Conservation (phyloP, 1,284 basidiomycete species). For the Mycosarcoma mackinlayi region DNA sequence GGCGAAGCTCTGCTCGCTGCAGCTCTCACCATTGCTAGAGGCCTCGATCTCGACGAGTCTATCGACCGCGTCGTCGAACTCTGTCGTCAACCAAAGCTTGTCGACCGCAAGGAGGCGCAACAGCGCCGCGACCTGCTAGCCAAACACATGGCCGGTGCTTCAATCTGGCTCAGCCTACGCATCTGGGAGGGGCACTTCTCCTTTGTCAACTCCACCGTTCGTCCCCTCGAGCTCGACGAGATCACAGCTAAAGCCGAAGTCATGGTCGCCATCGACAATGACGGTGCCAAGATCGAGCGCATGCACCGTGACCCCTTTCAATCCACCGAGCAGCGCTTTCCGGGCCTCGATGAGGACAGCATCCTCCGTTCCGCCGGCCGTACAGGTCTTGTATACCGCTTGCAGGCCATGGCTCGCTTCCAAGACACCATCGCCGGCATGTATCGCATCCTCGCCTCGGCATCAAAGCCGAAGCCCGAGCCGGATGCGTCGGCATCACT, state of each 20-base stretch:
- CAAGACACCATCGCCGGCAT: conserved; percentile 39
- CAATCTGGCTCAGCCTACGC: conserved; percentile 45
- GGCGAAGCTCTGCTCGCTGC: conserved; percentile 43
- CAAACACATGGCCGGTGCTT: conserved; percentile 34
- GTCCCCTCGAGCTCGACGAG: conserved; percentile 33
- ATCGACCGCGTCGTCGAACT: conserved; percentile 30
- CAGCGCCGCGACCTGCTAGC: conserved; percentile 18
- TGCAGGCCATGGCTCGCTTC: conserved; percentile 41
- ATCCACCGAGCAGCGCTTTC: conserved; percentile 42
- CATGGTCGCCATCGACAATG: conserved; percentile 39
- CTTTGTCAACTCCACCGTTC: conserved; percentile 42
- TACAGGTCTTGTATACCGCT: conserved; percentile 41
- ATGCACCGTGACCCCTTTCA: conserved; percentile 41
- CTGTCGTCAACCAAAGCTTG: conserved; percentile 4
- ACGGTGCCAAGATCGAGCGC: conserved; percentile 37
- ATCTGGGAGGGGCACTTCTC: conserved; percentile 52
- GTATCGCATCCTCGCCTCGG: conserved; percentile 42
- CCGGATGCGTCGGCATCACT: not conserved
- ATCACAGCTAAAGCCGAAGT: conserved; percentile 18
- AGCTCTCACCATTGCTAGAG: conserved; percentile 42
- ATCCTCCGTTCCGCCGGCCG: conserved; percentile 44
- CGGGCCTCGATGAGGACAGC: conserved; percentile 47
- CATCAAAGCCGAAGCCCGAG: conserved; percentile 12
- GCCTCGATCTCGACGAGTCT: conserved; percentile 48
- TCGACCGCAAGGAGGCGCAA: conserved; percentile 3